Evolutionary conservation across 768 basidiomycete species (phyloP).

Genomic region (Suillus plorans): DNA sequence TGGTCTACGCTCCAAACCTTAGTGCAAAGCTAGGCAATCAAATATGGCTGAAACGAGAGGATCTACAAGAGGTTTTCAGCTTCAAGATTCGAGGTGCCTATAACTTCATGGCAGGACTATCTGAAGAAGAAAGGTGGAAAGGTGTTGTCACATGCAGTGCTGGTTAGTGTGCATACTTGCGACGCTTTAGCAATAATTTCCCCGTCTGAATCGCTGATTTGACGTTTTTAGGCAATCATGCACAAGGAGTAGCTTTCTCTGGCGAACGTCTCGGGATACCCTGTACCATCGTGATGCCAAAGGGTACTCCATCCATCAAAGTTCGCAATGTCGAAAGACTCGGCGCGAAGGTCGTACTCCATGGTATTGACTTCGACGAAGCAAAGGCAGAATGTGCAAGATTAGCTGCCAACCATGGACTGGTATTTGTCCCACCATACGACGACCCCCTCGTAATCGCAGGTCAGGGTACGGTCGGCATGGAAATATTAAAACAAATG

Average conservation of each 20-base stretch:
- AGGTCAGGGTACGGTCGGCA: conserved; percentile 92
- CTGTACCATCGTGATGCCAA: conserved; percentile 99
- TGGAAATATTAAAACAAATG: conserved; percentile 93
- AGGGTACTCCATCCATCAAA: conserved; percentile 94
- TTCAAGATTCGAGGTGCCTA: conserved; percentile 99
- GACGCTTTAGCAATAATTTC: not conserved
- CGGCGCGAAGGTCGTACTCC: conserved; percentile 91
- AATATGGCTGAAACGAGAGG: conserved; percentile 96
- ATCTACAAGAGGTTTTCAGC: conserved; percentile 95
- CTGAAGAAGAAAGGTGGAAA: conserved; percentile 91
- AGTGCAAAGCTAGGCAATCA: conserved; percentile 88
- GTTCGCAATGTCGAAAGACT: conserved; percentile 92
- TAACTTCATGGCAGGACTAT: conserved; percentile 93
- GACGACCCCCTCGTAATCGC: conserved; percentile 97
- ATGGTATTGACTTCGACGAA: conserved; percentile 92
- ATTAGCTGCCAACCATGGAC: conserved; percentile 70
- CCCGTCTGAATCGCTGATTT: conserved; percentile 1
- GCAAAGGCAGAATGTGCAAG: conserved; percentile 93
- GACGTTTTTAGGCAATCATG: conserved; percentile 80
- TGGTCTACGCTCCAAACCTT: conserved; percentile 83
- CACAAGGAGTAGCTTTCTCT: conserved; percentile 97
- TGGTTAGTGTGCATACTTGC: conserved; percentile 71
- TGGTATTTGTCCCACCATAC: conserved; percentile 94
- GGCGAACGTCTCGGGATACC: conserved; percentile 84
- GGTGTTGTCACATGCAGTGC: conserved; percentile 98